phyloP scores from a whole-genome alignment of 129 eudicot genomes.

The Arctium minus region DNA sequence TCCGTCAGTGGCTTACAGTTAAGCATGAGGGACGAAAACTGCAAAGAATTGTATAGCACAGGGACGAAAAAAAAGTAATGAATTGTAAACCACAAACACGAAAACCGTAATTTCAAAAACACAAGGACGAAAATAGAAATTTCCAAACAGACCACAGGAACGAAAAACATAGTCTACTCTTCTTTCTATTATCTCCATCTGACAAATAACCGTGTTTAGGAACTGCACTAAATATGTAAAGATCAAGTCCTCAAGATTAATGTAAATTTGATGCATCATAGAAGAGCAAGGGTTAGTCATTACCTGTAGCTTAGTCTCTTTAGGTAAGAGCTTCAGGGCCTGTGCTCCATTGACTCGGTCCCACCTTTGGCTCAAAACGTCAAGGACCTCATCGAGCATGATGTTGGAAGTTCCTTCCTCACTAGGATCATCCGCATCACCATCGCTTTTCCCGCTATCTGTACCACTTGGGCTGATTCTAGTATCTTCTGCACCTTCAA shows the following conservation, averaged over 20 bases:
- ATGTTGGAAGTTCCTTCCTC: slow-evolving; percentile 64
- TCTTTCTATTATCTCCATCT: background rate
- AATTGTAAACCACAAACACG: background rate
- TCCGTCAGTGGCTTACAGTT: background rate
- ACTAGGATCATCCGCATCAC: slow-evolving; percentile 61
- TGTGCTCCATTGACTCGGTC: slow-evolving; percentile 93
- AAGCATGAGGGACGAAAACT: background rate
- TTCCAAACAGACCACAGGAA: background rate
- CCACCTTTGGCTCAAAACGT: slow-evolving; percentile 91
- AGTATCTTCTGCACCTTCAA: slow-evolving; percentile 80
- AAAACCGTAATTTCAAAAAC: background rate
- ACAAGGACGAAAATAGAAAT: background rate
- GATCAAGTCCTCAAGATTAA: background rate
- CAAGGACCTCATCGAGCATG: slow-evolving; percentile 91
- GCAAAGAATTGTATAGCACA: background rate
- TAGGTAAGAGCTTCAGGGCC: slow-evolving; percentile 81
- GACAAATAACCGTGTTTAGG: background rate
- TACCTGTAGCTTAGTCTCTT: slow-evolving; percentile 90
- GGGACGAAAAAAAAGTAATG: too few species aligned
- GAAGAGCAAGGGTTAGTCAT: background rate
- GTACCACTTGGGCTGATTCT: slow-evolving; percentile 72
- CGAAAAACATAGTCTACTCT: background rate
- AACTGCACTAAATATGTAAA: background rate
- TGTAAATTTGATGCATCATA: background rate
- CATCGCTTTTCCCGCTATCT: slow-evolving; percentile 94